Evolutionary conservation across 371 early-diverging fungal species (phyloP), one percentile per base, ranked within the genome.

Genomic region (Apophysomyces ossiformis): DNA sequence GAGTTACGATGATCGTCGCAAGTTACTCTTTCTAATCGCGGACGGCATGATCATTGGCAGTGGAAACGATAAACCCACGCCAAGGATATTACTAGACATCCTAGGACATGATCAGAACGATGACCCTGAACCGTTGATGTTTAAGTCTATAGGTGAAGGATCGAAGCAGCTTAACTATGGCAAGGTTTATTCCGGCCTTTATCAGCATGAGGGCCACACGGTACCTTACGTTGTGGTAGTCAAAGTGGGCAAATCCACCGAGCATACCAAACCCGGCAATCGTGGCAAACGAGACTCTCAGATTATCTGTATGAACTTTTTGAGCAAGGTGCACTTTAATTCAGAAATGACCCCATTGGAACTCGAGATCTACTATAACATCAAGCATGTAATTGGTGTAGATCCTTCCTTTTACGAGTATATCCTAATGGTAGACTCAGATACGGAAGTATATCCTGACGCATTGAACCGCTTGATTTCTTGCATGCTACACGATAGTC

Each of bases 211-310:
- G 12, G 84, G 82, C 1, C 86, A 87, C 59, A 72, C 72, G 9
- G 93, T 95, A 26, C 96, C 98, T 4, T 94, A 92, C 64, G 80
- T 98, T 61, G 89, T 95, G 0, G 92, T 99, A 8, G 93, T 92
- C 68, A 99, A 99, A 78, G 94, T 94, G 59, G 99, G 99, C 37
- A 89, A 91, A 0, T 88, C 89, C 2, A 83, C 84, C 4, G 96
- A 97, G 66, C 70, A 77, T 15, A 81, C 89, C 62, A 93, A 93
- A 69, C 92, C 96, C 7, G 96, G 96, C n/a, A 98, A 99, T 72
- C 87, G 99, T 65, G 99, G 99, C 68, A 99, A 99, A 76, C 91
- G 99, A 65, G 99, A 99, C 81, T 96, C 96, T 21, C 99, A 99
- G 77, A 91, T 99, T 57, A 89, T 99, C 63, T 81, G 99, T 54